phyloP scores from a whole-genome alignment of 805 yeast species.

The Gaillardinia entomophila region DNA sequence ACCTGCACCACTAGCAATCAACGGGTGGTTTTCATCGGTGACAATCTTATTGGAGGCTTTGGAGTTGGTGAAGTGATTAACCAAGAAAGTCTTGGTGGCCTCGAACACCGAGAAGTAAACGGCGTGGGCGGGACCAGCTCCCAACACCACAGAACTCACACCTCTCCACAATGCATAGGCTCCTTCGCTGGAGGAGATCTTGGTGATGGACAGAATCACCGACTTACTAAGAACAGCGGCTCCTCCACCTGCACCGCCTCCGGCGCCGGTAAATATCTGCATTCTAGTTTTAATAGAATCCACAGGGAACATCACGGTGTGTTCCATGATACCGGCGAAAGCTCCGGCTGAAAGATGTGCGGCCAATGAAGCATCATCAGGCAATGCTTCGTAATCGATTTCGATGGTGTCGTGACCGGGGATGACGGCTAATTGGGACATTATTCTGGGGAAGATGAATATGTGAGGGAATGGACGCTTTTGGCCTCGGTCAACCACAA shows the following conservation, averaged over 20 bases:
- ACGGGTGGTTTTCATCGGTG: slow-evolving; percentile 67
- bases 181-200: slow-evolving; percentile 84
- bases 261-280: slow-evolving; percentile 50
- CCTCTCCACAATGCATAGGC: slow-evolving; percentile 90
- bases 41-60: slow-evolving; percentile 35
- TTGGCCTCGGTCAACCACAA: too few relatives aligned
- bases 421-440: too few relatives aligned
- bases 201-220: slow-evolving; percentile 56
- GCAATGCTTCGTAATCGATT: slow-evolving; percentile 87
- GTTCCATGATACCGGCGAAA: slow-evolving; percentile 99
- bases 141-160: slow-evolving; percentile 81
- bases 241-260: not conserved
- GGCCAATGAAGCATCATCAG: slow-evolving; percentile 73
- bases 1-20: slow-evolving; percentile 83
- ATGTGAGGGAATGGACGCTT: too few relatives aligned
- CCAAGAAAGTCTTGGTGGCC: slow-evolving; percentile 57
- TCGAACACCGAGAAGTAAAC: slow-evolving; percentile 94
- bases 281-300: slow-evolving; percentile 95
- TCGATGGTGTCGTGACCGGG: slow-evolving; percentile 38
- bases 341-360: slow-evolving; percentile 93
- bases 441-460: too few relatives aligned
- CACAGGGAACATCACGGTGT: slow-evolving; percentile 92
- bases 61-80: slow-evolving; percentile 32
- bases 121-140: slow-evolving; percentile 99
- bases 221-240: not conserved